Conservation (phyloP, 176 grass and related monocot genomes). For the Typha latifolia region DNA sequence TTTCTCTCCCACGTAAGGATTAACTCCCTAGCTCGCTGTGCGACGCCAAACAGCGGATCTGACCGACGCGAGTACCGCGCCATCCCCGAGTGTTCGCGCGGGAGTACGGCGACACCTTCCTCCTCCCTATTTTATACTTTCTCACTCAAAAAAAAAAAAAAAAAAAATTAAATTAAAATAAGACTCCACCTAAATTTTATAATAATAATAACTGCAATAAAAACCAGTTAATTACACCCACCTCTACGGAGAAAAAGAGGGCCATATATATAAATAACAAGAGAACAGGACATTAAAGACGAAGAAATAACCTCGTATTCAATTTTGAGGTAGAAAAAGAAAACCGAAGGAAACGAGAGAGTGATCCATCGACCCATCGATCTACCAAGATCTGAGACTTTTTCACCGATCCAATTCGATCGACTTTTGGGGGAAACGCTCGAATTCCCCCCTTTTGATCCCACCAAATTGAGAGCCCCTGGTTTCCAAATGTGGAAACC, state of each 20-base stretch:
- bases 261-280: too few relatives aligned
- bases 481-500: not conserved
- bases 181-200: not conserved
- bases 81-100: constrained; percentile 2
- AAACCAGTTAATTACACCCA: too few relatives aligned
- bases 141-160: too few relatives aligned
- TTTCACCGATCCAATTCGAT: not conserved
- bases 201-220: too few relatives aligned
- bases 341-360: not conserved
- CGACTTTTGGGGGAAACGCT: not conserved
- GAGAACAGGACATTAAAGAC: too few relatives aligned
- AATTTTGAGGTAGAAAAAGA: not conserved
- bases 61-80: not conserved
- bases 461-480: not conserved
- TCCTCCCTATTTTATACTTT: not conserved
- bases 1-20: too few relatives aligned
- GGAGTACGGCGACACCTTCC: not conserved
- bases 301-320: too few relatives aligned
- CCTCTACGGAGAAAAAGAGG: too few relatives aligned
- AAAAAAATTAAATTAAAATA: not conserved
- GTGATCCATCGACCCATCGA: constrained; percentile 1
- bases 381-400: not conserved
- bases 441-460: not conserved
- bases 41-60: not conserved
- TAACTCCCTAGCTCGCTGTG: too few relatives aligned